Conservation (phyloP, 2,329 filamentous ascomycete genomes). For the Seiridium cupressi region DNA sequence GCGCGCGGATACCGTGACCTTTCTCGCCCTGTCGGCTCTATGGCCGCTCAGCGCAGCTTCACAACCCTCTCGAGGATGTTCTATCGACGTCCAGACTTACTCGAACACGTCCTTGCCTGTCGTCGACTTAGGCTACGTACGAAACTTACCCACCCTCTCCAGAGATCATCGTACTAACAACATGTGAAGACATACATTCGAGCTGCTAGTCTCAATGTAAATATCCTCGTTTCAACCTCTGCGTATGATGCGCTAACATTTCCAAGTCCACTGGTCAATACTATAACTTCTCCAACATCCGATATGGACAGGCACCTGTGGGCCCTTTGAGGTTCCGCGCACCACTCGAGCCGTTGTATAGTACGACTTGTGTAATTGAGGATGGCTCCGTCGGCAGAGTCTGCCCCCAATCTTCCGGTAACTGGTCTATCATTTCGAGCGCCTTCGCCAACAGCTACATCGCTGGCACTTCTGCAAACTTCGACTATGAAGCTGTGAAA, state of each 20-base stretch:
- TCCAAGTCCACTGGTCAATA: neutral
- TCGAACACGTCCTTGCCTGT: neutral
- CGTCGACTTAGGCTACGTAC: neutral
- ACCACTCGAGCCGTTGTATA: neutral
- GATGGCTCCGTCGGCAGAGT: neutral
- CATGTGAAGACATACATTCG: neutral
- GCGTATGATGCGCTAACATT: neutral
- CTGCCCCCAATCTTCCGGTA: neutral
- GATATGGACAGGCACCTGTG: neutral
- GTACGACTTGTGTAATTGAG: neutral
- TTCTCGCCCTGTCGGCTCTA: neutral
- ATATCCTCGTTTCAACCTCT: neutral
- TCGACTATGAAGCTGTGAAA: neutral
- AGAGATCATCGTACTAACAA: neutral
- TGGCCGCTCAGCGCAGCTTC: neutral
- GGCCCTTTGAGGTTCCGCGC: neutral
- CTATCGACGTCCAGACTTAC: neutral
- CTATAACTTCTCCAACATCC: neutral
- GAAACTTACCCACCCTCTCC: neutral
- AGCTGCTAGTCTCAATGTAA: neutral
- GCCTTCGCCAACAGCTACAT: neutral
- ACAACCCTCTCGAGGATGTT: neutral
- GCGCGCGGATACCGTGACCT: neutral
- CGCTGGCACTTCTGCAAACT: neutral
- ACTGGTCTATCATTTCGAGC: neutral